Evolutionary conservation across 2,329 filamentous ascomycete species (phyloP), one percentile per base, ranked within the genome.

Genomic region (Diaporthe sp.): DNA sequence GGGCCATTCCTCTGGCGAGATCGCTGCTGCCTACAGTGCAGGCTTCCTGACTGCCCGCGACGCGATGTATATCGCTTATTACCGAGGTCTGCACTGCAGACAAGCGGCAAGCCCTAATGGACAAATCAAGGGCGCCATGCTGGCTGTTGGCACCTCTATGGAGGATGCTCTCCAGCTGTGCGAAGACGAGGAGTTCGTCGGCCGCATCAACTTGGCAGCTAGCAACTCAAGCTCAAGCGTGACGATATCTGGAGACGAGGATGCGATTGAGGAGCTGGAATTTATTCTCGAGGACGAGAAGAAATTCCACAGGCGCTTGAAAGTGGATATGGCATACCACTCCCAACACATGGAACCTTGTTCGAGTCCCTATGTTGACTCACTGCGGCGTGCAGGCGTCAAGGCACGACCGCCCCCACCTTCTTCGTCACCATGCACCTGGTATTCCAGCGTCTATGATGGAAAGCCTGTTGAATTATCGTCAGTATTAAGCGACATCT

Each of bases 261-360:
- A 80, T 34, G 81, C 81, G 2, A 79, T 86, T 4, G 73, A 77
- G 0, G 75, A 82, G 12, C 73, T 81, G 0, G 73, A 79, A 71
- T 74, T 65, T 1, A 31, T 82, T 0, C 74, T 82, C 0, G 74
- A 80, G 1, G 79, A 79, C 12, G 76, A 79, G 25, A 77, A 79
- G 49, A 79, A 79, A 8, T 83, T 86, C 62, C 73, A 79, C 1
- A 75, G 83, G 4, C 55, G 75, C 0, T 79, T 88, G 0, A 79
- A 80, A 22, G 83, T 86, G 3, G 82, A 85, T 69, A 83, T 74
- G 10, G 86, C 86, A 0, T 87, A 87, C 68, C 83, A 85, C 70
- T 85, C 84, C 0, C 80, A 82, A 28, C 82, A 85, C 53, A 86
- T 86, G 83, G 39, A 42, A 0, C 71, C 74, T 13, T 76, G 74